A percentile compares a stretch with the other conserved stretches of the same genome.
Evolutionary conservation across 1,284 basidiomycete genomes (phyloP).

Genomic region (Cutaneotrichosporon curvatum): DNA sequence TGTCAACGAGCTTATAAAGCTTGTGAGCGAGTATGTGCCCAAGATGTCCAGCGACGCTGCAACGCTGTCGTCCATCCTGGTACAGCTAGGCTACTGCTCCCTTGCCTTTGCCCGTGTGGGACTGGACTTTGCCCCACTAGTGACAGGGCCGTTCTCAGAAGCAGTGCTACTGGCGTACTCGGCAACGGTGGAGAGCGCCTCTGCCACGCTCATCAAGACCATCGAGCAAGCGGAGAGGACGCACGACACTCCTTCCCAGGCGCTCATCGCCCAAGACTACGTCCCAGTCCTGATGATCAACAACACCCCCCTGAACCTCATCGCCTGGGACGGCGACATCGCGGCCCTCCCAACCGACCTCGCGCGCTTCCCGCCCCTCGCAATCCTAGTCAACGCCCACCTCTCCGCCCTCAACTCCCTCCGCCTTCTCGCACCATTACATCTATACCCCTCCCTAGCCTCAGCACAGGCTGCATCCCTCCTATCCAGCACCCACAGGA

Average conservation of each 20-base stretch:
- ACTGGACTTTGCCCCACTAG: conserved; percentile 65
- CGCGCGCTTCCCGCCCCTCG: conserved; percentile 68
- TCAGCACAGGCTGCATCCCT: conserved; percentile 54
- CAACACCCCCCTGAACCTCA: conserved; percentile 9
- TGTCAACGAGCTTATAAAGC: conserved; percentile 53
- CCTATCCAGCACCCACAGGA: conserved; percentile 27
- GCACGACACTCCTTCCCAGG: conserved; percentile 21
- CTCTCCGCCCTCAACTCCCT: conserved; percentile 70
- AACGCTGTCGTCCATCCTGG: conserved; percentile 71
- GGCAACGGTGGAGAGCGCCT: conserved; percentile 47
- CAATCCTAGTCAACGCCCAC: conserved; percentile 65
- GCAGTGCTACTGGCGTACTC: conserved; percentile 52
- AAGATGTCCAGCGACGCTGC: conserved; percentile 54
- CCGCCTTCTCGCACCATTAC: conserved; percentile 67
- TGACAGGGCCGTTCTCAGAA: conserved; percentile 59
- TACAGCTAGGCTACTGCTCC: conserved; percentile 85
- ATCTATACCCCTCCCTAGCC: conserved; percentile 51
- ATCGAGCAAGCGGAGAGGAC: conserved; percentile 26
- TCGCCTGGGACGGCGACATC: conserved; percentile 7
- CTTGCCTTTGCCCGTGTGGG: conserved; percentile 88
- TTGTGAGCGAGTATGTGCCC: conserved; percentile 48
- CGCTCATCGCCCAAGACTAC: conserved; percentile 38
- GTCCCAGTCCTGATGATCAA: conserved; percentile 21
- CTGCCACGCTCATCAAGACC: conserved; percentile 24
- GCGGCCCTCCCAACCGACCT: conserved; percentile 51